Evolutionary conservation across 148 eudicot species (phyloP).

Genomic region (Diospyros lotus): DNA sequence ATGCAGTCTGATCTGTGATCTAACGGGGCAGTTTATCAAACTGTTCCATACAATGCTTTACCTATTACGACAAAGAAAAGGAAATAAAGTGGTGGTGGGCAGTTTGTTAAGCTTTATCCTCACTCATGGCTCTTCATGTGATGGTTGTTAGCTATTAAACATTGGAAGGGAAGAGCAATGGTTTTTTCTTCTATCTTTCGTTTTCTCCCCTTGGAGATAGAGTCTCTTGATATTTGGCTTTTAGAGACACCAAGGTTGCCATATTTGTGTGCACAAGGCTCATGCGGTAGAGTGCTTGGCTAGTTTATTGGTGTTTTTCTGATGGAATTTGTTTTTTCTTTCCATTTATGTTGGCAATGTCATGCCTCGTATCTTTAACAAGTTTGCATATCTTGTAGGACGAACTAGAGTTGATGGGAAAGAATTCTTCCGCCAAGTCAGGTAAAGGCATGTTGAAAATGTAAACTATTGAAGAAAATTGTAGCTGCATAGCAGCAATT

Average conservation of each 20-base stretch:
- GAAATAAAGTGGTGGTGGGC: not conserved
- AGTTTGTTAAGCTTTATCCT: no score
- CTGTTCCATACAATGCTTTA: not conserved
- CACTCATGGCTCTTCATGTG: not conserved
- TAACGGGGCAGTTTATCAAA: no score
- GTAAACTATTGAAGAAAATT: not conserved
- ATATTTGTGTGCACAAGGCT: not conserved
- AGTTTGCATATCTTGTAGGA: slow-evolving; percentile 35
- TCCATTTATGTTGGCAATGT: not conserved
- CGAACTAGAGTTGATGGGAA: slow-evolving; percentile 94
- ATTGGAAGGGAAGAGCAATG: not conserved
- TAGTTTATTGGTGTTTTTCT: not conserved
- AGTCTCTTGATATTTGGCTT: not conserved
- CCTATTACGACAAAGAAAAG: not conserved
- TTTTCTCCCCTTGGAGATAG: not conserved
- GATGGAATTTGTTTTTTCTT: not conserved
- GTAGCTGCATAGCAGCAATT: not conserved
- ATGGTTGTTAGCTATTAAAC: not conserved
- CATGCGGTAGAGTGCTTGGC: not conserved
- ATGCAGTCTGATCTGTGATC: no score
- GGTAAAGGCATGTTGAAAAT: slow-evolving; percentile 31
- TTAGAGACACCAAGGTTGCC: not conserved
- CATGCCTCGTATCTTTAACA: not conserved
- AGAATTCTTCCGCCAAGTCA: slow-evolving; percentile 98
- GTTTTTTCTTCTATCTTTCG: not conserved